phyloP scores from a whole-genome alignment of 495 filamentous ascomycete genomes.

The Durotheca rogersii region DNA sequence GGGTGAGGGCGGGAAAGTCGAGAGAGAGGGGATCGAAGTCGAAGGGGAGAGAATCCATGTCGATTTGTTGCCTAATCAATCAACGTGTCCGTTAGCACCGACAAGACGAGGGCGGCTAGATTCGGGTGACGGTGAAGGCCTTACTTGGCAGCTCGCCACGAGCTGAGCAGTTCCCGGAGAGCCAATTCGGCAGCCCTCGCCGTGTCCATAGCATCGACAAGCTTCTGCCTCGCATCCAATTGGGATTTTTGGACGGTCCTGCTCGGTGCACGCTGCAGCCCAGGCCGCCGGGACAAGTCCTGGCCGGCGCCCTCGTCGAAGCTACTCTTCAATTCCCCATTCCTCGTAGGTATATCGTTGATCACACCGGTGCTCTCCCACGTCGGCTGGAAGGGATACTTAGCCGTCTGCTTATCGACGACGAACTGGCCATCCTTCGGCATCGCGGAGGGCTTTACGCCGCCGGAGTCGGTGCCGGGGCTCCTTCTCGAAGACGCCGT shows the following conservation, averaged over 20 bases:
- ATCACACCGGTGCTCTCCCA: constrained; percentile 84
- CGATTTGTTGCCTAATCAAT: constrained; percentile 46
- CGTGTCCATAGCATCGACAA: constrained; percentile 66
- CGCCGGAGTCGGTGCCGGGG: constrained; percentile 21
- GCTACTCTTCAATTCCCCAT: constrained; percentile 28
- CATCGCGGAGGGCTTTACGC: constrained; percentile 32
- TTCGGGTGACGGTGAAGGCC: constrained; percentile 26
- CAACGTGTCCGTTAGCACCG: constrained; percentile 15
- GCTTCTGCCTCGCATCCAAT: constrained; percentile 57
- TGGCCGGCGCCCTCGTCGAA: constrained; percentile 37
- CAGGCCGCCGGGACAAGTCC: constrained; percentile 23
- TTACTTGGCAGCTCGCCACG: constrained; percentile 78
- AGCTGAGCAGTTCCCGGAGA: constrained; percentile 74
- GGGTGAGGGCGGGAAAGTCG: constrained; percentile 77
- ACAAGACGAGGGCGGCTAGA: background rate
- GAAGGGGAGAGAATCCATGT: constrained; percentile 59
- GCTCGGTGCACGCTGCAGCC: constrained; percentile 46
- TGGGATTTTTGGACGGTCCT: constrained; percentile 55
- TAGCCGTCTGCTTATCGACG: constrained; percentile 57
- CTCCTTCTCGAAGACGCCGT: constrained; percentile 35
- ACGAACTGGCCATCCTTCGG: constrained; percentile 43
- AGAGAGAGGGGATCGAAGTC: constrained; percentile 79
- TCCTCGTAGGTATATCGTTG: constrained; percentile 64
- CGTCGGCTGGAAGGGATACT: constrained; percentile 50
- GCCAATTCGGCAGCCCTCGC: constrained; percentile 80